phyloP scores from a whole-genome alignment of 1,284 basidiomycete genomes.

The Gomphus sp. region DNA sequence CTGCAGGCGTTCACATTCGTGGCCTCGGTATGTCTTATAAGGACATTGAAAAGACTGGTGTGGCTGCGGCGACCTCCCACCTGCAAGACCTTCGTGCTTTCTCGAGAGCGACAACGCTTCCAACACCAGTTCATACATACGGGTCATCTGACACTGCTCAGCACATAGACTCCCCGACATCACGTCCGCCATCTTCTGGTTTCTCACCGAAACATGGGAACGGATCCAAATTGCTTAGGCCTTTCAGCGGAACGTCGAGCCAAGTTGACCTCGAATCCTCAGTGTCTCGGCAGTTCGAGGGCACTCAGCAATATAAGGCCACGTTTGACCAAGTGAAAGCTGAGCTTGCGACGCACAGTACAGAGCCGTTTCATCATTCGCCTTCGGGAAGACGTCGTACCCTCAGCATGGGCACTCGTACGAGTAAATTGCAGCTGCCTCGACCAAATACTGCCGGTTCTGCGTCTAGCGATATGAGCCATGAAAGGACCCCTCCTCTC shows the following conservation, averaged over 20 bases:
- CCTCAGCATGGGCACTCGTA: slow-evolving; percentile 12
- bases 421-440: slow-evolving; percentile 15
- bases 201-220: background rate
- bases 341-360: slow-evolving; percentile 46
- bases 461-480: slow-evolving; percentile 10
- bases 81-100: slow-evolving; percentile 37
- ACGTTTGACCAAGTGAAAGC: slow-evolving; percentile 84
- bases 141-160: background rate
- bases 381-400: background rate
- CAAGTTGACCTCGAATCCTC: slow-evolving; percentile 32
- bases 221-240: background rate
- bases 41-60: slow-evolving; percentile 69
- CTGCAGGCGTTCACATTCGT: slow-evolving; percentile 79
- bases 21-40: slow-evolving; percentile 57
- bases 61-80: slow-evolving; percentile 77
- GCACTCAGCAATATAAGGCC: slow-evolving; percentile 55
- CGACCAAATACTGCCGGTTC: slow-evolving; percentile 9
- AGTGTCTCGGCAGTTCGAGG: slow-evolving; percentile 41
- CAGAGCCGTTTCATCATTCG: background rate
- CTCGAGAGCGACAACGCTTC: background rate
- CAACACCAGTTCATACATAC: background rate
- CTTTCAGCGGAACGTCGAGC: slow-evolving; percentile 1
- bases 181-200: background rate
- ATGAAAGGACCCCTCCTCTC: slow-evolving; percentile 17
- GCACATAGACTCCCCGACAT: background rate